These are phyloP conservation scores for Candida gigantensis DNA, from an alignment of 1,139 yeast species.

Conservation along the genomic window DNA sequence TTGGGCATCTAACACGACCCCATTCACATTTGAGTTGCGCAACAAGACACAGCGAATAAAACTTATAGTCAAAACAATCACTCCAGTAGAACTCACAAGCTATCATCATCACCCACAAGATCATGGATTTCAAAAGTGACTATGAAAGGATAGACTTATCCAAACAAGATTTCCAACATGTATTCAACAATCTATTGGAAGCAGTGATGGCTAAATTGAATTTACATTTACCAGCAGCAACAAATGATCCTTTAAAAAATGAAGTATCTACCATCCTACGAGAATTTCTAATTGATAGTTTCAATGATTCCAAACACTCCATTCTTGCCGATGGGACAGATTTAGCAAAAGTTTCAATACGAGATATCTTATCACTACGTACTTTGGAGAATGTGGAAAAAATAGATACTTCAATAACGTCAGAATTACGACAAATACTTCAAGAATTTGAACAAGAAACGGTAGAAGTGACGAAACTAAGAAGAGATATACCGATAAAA, in stretches of 20 bases:
- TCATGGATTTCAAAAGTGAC: conserved; percentile 15
- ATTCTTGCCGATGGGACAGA: conserved; percentile 52
- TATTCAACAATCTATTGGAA: conserved; percentile 44
- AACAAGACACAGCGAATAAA: too few relatives aligned
- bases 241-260: conserved; percentile 46
- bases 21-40: too few relatives aligned
- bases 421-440: conserved; percentile 51
- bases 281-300: conserved; percentile 46
- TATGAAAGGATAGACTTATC: conserved; percentile 47
- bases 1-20: too few relatives aligned
- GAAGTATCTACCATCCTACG: conserved; percentile 47
- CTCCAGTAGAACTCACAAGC: too few relatives aligned
- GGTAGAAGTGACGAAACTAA: conserved; percentile 48
- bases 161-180: conserved; percentile 49
- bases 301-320: conserved; percentile 54
- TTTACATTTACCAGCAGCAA: conserved; percentile 46
- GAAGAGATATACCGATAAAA: conserved; percentile 53
- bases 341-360: conserved; percentile 11
- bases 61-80: background rate
- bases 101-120: conserved; percentile 21
- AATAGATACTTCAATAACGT: conserved; percentile 60
- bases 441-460: conserved; percentile 60
- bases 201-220: conserved; percentile 45
- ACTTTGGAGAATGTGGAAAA: conserved; percentile 56
- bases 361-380: conserved; percentile 31